Percentiles rank a stretch among this genome's conserved stretches.
These are phyloP conservation scores for Malus fusca DNA, from an alignment of 306 rosid species.

Conservation along the genomic window DNA sequence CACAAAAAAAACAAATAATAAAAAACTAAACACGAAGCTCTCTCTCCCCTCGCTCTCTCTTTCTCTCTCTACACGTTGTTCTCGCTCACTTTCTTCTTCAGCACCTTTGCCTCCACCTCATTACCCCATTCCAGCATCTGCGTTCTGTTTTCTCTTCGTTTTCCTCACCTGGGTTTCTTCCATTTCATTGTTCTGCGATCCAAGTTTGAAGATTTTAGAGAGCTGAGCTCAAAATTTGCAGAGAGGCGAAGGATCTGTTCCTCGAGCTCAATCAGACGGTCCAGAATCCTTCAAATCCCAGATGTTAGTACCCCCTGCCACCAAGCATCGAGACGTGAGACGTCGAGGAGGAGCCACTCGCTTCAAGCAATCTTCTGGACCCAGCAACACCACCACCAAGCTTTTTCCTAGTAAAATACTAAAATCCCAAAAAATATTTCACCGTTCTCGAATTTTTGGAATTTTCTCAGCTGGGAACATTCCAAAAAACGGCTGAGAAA, in stretches of 20 bases:
- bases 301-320: background rate
- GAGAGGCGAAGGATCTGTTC: constrained; percentile 15
- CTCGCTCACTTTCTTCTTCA: background rate
- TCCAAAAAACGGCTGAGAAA: constrained; percentile 30
- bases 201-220: background rate
- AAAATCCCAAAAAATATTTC: background rate
- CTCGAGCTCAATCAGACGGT: background rate
- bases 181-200: background rate
- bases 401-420: constrained; percentile 36
- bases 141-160: background rate
- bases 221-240: constrained; percentile 9
- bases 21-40: background rate
- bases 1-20: background rate
- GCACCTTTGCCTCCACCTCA: background rate
- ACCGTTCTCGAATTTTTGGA: constrained; percentile 3
- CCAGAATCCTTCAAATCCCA: constrained; percentile 5
- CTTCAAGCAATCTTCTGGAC: constrained; percentile 27
- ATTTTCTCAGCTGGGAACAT: constrained; percentile 17
- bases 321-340: constrained; percentile 47
- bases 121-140: background rate
- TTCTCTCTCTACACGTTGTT: constrained; percentile 7
- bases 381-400: constrained; percentile 22
- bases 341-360: constrained; percentile 56
- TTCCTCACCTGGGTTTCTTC: background rate
- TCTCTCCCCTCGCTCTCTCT: background rate